Evolutionary conservation across 352 stramenopile genomes (phyloP).

Genomic region (Ophiocytium majus): DNA sequence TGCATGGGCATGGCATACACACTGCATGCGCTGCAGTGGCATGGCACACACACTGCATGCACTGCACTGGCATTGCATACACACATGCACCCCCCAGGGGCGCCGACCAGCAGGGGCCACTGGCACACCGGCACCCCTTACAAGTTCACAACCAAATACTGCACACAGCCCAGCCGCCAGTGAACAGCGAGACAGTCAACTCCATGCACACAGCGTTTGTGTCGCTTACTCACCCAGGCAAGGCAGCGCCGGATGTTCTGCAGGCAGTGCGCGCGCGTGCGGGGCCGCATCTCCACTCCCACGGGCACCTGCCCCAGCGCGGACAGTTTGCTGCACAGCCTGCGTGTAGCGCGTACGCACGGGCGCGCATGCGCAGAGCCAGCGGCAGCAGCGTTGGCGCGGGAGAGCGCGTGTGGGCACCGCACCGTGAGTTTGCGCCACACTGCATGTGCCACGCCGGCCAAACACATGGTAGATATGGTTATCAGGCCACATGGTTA

Average conservation of each 20-base stretch:
- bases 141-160: background rate
- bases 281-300: background rate
- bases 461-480: too few relatives aligned
- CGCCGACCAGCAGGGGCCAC: background rate
- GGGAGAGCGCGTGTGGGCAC: too few relatives aligned
- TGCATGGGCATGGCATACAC: background rate
- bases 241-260: conserved; percentile 15
- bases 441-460: too few relatives aligned
- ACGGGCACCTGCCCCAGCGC: background rate
- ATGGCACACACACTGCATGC: background rate
- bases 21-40: too few relatives aligned
- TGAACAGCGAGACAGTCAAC: background rate
- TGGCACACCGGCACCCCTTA: background rate
- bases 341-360: background rate
- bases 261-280: background rate
- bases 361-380: too few relatives aligned
- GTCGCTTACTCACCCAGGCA: background rate
- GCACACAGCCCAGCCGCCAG: background rate
- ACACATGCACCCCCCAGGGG: background rate
- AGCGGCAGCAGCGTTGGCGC: too few relatives aligned
- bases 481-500: too few relatives aligned
- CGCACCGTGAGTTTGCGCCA: too few relatives aligned
- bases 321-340: background rate
- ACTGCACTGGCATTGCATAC: background rate
- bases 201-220: background rate